Evolutionary conservation across 768 basidiomycete genomes (phyloP).

Genomic region (Boletus rubroflammeus): DNA sequence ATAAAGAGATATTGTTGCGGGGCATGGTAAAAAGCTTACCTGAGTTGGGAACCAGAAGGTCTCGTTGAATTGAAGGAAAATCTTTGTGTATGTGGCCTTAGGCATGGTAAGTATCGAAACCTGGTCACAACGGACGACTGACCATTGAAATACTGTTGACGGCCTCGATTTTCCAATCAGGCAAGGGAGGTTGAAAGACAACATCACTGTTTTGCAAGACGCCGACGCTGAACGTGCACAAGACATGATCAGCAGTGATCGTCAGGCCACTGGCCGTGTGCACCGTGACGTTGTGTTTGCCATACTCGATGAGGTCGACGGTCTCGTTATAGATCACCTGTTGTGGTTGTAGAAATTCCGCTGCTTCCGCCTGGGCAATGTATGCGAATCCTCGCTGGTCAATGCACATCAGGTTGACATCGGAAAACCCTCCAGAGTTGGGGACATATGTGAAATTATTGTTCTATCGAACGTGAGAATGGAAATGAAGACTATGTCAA

Average conservation of each 20-base stretch:
- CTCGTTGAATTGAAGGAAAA: conserved; percentile 58
- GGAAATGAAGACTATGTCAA: not conserved
- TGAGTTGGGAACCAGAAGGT: conserved; percentile 58
- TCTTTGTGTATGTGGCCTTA: conserved; percentile 61
- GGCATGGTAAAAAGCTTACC: conserved; percentile 14
- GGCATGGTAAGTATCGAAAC: not conserved
- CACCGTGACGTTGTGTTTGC: conserved; percentile 44
- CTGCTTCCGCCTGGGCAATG: conserved; percentile 54
- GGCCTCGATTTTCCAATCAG: conserved; percentile 61
- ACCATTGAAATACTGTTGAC: conserved; percentile 62
- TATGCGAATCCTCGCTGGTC: conserved; percentile 63
- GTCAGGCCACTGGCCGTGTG: conserved; percentile 40
- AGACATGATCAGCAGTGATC: conserved; percentile 52
- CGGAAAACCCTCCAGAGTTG: conserved; percentile 56
- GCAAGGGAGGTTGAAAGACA: conserved; percentile 50
- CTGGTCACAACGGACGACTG: not conserved
- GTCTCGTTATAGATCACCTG: conserved; percentile 51
- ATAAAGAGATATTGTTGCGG: not conserved
- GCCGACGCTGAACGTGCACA: conserved; percentile 68
- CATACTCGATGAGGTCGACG: conserved; percentile 47
- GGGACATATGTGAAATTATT: conserved; percentile 58
- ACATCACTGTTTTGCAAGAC: conserved; percentile 66
- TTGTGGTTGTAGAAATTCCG: conserved; percentile 44
- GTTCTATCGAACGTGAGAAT: conserved; percentile 35
- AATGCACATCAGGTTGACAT: conserved; percentile 48